phyloP scores from a whole-genome alignment of 2,329 filamentous ascomycete genomes.

The Pleomassaria siparia region DNA sequence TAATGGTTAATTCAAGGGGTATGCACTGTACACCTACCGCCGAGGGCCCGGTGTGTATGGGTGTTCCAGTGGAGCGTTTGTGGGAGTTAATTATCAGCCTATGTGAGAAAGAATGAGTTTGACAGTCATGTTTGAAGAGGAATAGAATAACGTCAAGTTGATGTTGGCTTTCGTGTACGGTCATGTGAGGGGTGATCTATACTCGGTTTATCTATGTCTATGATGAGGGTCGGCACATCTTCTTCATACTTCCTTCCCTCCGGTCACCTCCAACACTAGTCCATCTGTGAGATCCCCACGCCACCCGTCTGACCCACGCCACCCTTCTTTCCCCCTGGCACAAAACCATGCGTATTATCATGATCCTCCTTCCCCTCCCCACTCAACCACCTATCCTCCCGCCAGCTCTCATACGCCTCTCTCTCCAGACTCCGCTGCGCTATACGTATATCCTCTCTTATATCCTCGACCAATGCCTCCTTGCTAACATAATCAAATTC shows the following conservation, averaged over 20 bases:
- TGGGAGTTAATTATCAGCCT: background rate
- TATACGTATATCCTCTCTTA: constrained; percentile 84
- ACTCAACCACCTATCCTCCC: constrained; percentile 46
- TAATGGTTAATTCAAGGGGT: constrained; percentile 14
- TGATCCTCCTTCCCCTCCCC: constrained; percentile 12
- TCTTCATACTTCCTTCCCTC: background rate
- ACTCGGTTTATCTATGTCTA: background rate
- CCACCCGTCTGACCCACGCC: constrained; percentile 15
- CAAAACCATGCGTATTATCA: too few species aligned
- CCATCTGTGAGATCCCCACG: constrained; percentile 17
- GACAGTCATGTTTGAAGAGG: too few species aligned
- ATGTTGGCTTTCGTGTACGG: background rate
- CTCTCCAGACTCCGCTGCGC: constrained; percentile 71
- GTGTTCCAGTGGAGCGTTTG: too few species aligned
- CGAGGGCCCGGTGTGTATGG: too few species aligned
- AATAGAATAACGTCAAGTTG: too few species aligned
- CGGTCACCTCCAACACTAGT: background rate
- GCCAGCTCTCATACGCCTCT: constrained; percentile 59
- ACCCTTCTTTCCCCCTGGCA: background rate
- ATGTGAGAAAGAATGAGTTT: too few species aligned
- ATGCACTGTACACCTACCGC: too few species aligned
- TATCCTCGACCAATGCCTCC: constrained; percentile 85
- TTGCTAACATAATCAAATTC: constrained; percentile 85
- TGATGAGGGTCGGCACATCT: background rate
- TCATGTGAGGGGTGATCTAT: background rate